Base-by-base conservation (phyloP, 257 asterid species). In the Verbena officinalis region DNA sequence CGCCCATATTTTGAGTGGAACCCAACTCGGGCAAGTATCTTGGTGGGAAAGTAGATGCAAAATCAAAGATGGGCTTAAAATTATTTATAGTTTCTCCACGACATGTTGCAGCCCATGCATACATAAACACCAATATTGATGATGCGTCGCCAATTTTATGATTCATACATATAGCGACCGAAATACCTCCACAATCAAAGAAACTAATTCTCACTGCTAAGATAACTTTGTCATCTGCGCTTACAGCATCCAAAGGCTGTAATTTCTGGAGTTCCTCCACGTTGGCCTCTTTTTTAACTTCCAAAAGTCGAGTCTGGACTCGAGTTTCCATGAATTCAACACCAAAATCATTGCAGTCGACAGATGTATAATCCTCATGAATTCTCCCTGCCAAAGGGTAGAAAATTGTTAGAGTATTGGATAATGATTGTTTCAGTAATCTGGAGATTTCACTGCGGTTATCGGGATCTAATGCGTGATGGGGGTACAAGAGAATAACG, bases 341-440 rank as follows among this genome's bases (percentile, higher is more conserved):
- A 7, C 87, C 87, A 2, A 64, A 64, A 24, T 79, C 84, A 45
- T 60, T 56, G 50, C 87, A 82, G 22, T 82, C 75, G 42, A 82
- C 11, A 1, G 40, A 1, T 9, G 36, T 43, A 54, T 53, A 17
- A 59, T 1, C 22, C 63, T 8, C 56, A 56, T 7, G 15, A 46
- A 16, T 31, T 11, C 65, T 64, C 52, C 85, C 83, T 1, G 81
- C 82, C 22, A 78, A 30, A 11, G 84, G 84, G 46, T 73, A 73
- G 38, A 72, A 81, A 17, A 5, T 39, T 3, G 59, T 54, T n/a
- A 78, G 60, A 19, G 68, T 46, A 6, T 66, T 17, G 23, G 84
- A 75, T 16, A 81, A 52, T 9, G 84, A 78, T 49, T 67, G 51
- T 46, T 75, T 78, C 0, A 81, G 51, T 3, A 16, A 2, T 38